phyloP scores from a whole-genome alignment of 805 yeast species.

The Metschnikowia kunwiensis region DNA sequence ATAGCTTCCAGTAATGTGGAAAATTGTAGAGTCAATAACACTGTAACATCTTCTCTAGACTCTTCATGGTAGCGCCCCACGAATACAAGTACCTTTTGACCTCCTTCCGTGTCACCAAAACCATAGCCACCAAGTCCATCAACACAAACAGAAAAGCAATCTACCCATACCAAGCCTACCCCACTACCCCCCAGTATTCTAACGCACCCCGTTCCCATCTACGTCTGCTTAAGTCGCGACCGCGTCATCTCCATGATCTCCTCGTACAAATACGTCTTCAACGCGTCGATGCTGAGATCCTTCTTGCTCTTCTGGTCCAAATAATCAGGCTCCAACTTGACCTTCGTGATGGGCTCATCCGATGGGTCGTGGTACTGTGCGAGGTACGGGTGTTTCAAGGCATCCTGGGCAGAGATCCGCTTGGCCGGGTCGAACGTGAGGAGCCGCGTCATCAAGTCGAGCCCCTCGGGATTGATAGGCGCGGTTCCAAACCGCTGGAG shows the following conservation, averaged over 20 bases:
- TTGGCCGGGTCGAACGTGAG: slow-evolving; percentile 15
- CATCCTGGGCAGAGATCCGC: slow-evolving; percentile 13
- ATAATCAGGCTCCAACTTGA: slow-evolving; percentile 14
- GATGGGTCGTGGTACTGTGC: slow-evolving; percentile 17
- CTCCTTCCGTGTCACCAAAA: no score
- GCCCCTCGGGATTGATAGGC: slow-evolving; percentile 15
- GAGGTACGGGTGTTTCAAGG: slow-evolving; percentile 16
- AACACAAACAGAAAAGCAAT: no score
- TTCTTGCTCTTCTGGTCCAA: slow-evolving; percentile 15
- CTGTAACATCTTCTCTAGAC: no score
- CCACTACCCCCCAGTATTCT: no score
- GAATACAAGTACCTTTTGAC: no score
- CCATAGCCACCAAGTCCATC: no score
- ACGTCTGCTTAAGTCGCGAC: slow-evolving; percentile 8
- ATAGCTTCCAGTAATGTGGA: no score
- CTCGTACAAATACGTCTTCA: slow-evolving; percentile 15
- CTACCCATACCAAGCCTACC: no score
- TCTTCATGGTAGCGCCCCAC: no score
- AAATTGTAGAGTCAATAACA: no score
- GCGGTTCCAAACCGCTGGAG: slow-evolving; percentile 12
- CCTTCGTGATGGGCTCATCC: slow-evolving; percentile 16
- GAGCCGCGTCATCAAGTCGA: slow-evolving; percentile 16
- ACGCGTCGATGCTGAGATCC: slow-evolving; percentile 11
- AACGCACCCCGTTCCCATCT: no score
- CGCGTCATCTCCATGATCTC: slow-evolving; percentile 14